Conservation (phyloP, 805 yeast species). For the Candida bentonensis region DNA sequence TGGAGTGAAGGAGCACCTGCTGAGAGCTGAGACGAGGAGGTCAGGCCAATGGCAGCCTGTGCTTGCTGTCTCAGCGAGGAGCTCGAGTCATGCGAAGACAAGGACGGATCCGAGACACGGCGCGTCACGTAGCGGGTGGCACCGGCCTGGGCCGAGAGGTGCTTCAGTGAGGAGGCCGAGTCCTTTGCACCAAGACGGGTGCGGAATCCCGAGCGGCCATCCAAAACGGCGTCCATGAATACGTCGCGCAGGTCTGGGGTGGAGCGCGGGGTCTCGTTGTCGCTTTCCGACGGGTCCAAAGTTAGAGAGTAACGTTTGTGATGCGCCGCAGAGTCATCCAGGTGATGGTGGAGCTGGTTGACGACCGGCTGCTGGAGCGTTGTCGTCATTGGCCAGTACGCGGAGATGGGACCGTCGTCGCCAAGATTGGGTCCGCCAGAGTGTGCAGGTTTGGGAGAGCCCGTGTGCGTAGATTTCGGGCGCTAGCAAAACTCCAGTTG, state of each 20-base stretch:
- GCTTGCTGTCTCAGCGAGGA: neutral
- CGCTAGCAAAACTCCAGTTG: too few species aligned
- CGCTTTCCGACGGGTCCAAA: neutral
- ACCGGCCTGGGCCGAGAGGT: neutral
- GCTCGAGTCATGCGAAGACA: neutral
- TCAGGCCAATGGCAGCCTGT: too few species aligned
- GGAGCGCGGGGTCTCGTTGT: too few species aligned
- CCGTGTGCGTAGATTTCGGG: too few species aligned
- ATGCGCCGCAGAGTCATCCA: too few species aligned
- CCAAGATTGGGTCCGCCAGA: too few species aligned
- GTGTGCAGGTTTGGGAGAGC: too few species aligned
- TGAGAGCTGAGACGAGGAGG: neutral
- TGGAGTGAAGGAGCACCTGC: neutral
- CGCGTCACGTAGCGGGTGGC: neutral
- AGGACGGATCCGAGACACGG: neutral
- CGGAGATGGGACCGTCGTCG: neutral
- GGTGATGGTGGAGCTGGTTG: neutral
- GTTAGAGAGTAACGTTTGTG: neutral
- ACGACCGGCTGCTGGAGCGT: neutral
- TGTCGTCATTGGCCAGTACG: neutral
- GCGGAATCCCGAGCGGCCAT: neutral
- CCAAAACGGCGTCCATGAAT: neutral
- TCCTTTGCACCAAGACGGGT: neutral
- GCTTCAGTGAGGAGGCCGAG: constrained; percentile 1
- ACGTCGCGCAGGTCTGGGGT: too few species aligned